Percentiles rank a stretch among this genome's conserved stretches.
These are phyloP conservation scores for Aspergillus steynii DNA, from an alignment of 495 filamentous ascomycete species.

Conservation along the genomic window DNA sequence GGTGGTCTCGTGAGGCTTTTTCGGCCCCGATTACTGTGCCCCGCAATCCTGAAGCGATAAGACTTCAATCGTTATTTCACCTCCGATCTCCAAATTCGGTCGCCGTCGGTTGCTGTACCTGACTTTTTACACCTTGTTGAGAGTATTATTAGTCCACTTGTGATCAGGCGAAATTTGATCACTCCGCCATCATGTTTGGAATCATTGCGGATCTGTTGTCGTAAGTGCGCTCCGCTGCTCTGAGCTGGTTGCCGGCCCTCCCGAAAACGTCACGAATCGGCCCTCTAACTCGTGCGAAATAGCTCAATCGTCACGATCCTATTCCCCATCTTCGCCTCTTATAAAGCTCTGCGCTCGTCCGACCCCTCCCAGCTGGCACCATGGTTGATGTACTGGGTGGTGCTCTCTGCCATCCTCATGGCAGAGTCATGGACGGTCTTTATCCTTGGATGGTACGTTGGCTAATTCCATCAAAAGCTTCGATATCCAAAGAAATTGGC, in stretches of 20 bases:
- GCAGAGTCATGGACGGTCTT: conserved; percentile 86
- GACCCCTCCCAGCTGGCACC: conserved; percentile 89
- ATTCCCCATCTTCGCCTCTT: conserved; percentile 95
- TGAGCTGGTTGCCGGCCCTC: not conserved
- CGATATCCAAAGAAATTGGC: not conserved
- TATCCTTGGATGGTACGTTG: conserved; percentile 72
- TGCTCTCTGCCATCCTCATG: conserved; percentile 76
- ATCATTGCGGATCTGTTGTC: conserved; percentile 78
- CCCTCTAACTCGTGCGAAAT: conserved; percentile 5
- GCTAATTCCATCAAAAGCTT: not conserved
- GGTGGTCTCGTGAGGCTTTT: conserved; percentile 16
- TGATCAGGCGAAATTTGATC: not conserved
- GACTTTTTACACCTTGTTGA: not conserved
- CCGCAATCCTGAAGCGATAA: conserved; percentile 20
- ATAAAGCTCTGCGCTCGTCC: conserved; percentile 93
- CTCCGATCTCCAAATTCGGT: conserved; percentile 1
- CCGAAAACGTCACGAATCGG: conserved; percentile 38
- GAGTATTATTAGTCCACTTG: not conserved
- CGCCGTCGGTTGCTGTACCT: not conserved
- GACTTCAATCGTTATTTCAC: conserved; percentile 3
- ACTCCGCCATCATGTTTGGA: conserved; percentile 65
- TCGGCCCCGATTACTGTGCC: conserved; percentile 14
- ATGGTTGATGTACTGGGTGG: conserved; percentile 99
- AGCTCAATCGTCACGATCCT: conserved; percentile 84
- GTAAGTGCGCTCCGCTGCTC: conserved; percentile 48